phyloP scores from a whole-genome alignment of 306 rosid genomes.

The Senna tora region DNA sequence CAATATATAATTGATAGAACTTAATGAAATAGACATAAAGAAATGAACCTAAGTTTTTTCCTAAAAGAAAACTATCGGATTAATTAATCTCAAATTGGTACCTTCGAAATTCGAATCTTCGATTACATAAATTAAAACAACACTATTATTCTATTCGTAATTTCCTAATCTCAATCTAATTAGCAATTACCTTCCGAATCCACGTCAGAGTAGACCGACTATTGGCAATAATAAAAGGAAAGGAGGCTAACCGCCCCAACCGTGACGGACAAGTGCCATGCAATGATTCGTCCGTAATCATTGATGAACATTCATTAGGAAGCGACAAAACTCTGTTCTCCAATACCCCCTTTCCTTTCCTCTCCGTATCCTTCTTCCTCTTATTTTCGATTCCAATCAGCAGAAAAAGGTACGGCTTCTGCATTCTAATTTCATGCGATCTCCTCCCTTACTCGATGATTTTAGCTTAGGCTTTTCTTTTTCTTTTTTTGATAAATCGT shows the following conservation, averaged over 20 bases:
- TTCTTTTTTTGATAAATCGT: not conserved
- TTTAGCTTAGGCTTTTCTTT: not conserved
- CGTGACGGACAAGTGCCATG: not conserved
- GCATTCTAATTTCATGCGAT: not conserved
- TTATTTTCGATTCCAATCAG: not conserved
- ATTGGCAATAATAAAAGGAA: not conserved
- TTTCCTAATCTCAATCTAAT: not conserved
- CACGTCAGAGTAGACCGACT: not conserved
- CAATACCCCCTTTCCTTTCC: not conserved
- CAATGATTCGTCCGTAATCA: not conserved
- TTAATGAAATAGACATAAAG: too few species aligned
- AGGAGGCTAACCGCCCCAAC: too few species aligned
- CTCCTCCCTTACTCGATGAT: not conserved
- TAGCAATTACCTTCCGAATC: not conserved
- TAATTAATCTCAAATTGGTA: not conserved
- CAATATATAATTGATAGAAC: too few species aligned
- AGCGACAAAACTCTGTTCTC: constrained; percentile 1
- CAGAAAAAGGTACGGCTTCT: not conserved
- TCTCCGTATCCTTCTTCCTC: not conserved
- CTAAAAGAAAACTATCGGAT: constrained; percentile 34
- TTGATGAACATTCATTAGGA: constrained; percentile 17
- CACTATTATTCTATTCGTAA: not conserved
- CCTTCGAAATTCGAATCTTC: not conserved
- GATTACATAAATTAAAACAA: not conserved
- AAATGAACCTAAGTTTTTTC: too few species aligned